phyloP scores from a whole-genome alignment of 1,284 basidiomycete genomes.

The Sporisorium exsertum region DNA sequence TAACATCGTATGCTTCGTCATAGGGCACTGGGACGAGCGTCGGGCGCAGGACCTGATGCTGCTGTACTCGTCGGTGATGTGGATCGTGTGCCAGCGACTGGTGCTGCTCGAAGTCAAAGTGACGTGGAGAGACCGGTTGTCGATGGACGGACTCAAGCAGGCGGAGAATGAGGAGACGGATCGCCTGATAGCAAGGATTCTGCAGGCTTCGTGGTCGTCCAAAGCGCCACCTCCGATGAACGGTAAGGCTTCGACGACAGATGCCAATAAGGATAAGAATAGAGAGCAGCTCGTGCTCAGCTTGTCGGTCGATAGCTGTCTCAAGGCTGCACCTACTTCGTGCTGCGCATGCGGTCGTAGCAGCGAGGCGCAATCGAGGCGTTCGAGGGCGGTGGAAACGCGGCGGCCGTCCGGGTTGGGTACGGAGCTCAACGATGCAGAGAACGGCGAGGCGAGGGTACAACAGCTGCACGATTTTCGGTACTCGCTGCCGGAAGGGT shows the following conservation, averaged over 20 bases:
- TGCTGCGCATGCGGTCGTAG: conserved; percentile 1
- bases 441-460: conserved; percentile 8
- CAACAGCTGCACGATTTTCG: conserved; percentile 42
- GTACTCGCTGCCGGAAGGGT: conserved; percentile 5
- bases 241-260: not conserved
- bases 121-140: conserved; percentile 29
- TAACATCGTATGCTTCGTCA: conserved; percentile 54
- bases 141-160: not conserved
- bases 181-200: conserved; percentile 20
- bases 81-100: conserved; percentile 54
- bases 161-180: conserved; percentile 23
- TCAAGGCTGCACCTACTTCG: not conserved
- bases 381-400: not conserved
- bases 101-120: conserved; percentile 51
- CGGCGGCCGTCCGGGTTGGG: not conserved
- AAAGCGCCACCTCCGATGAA: conserved; percentile 8
- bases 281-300: conserved; percentile 22
- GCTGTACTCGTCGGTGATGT: conserved; percentile 56
- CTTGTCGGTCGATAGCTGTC: conserved; percentile 25
- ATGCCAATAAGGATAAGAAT: not conserved
- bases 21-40: conserved; percentile 30
- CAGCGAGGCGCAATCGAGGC: not conserved
- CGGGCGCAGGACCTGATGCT: conserved; percentile 51
- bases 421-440: not conserved
- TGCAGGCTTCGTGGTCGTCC: conserved; percentile 19